Conservation (phyloP, 140 eudicot species). For the Erigeron philadelphicus region DNA sequence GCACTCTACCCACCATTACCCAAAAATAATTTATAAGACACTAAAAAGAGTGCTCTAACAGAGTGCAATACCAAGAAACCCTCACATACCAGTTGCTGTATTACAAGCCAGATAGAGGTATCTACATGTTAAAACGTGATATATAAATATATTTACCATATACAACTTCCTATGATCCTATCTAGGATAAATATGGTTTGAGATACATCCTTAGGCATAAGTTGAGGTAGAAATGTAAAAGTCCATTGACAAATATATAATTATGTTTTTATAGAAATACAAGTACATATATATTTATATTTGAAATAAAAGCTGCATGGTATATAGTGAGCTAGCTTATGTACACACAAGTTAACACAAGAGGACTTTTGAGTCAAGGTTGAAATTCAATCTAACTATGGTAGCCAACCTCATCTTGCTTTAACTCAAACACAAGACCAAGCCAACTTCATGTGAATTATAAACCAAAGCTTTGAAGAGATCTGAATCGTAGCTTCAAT, state of each 20-base stretch:
- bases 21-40: not conserved
- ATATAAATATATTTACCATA: not conserved
- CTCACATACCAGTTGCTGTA: not conserved
- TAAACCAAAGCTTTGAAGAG: not conserved
- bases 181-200: too few relatives aligned
- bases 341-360: not conserved
- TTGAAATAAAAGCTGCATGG: not conserved
- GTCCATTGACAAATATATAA: too few relatives aligned
- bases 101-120: not conserved
- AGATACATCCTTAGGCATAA: not conserved
- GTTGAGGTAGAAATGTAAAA: too few relatives aligned
- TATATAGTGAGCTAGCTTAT: not conserved
- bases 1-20: slow-evolving; percentile 4
- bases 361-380: not conserved
- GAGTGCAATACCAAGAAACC: not conserved
- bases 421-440: not conserved
- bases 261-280: not conserved
- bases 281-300: not conserved
- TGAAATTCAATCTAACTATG: not conserved
- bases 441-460: not conserved
- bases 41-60: not conserved
- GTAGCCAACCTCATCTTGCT: not conserved
- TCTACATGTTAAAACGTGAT: not conserved
- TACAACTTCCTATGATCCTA: too few relatives aligned
- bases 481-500: not conserved